phyloP scores from a whole-genome alignment of 306 rosid species.

The Cucurbita ficifolia region DNA sequence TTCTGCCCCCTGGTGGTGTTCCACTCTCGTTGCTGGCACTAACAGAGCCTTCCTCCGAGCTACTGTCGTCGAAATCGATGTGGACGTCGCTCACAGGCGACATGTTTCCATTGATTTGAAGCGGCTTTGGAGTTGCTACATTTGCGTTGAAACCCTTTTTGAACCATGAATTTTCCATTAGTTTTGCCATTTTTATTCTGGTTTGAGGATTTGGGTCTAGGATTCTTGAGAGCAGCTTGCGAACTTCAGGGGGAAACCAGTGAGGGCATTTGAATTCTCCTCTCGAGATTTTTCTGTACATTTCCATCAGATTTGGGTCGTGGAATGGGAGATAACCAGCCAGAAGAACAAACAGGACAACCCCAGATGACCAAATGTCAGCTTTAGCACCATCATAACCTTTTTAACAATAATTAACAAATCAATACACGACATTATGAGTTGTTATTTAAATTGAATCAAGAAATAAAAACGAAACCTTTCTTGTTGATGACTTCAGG shows the following conservation, averaged over 20 bases:
- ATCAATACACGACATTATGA: too few relatives aligned
- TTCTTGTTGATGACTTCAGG: slow-evolving; percentile 29
- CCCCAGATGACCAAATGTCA: slow-evolving; percentile 76
- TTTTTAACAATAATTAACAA: slow-evolving; percentile 10
- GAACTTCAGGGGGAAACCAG: slow-evolving; percentile 38
- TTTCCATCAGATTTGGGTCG: slow-evolving; percentile 28
- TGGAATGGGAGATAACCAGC: slow-evolving; percentile 64
- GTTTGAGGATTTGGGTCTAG: slow-evolving; percentile 45
- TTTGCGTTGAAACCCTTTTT: slow-evolving; percentile 26
- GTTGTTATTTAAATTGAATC: too few relatives aligned
- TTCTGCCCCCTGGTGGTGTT: not conserved
- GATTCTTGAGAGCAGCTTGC: slow-evolving; percentile 34
- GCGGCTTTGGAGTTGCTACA: slow-evolving; percentile 4
- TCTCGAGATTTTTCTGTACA: slow-evolving; percentile 42
- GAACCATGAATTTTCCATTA: slow-evolving; percentile 45
- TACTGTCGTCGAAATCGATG: slow-evolving; percentile 13
- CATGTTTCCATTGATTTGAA: not conserved
- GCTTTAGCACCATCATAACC: slow-evolving; percentile 67
- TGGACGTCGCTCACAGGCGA: slow-evolving; percentile 10
- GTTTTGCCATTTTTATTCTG: slow-evolving; percentile 23
- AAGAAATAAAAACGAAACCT: not conserved
- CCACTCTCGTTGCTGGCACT: not conserved
- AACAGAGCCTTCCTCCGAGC: not conserved
- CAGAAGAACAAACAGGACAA: slow-evolving; percentile 48
- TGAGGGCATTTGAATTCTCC: slow-evolving; percentile 48